Evolutionary conservation across 2,329 filamentous ascomycete genomes (phyloP), one percentile per base, ranked within the genome.

Genomic region (Fusarium udum): DNA sequence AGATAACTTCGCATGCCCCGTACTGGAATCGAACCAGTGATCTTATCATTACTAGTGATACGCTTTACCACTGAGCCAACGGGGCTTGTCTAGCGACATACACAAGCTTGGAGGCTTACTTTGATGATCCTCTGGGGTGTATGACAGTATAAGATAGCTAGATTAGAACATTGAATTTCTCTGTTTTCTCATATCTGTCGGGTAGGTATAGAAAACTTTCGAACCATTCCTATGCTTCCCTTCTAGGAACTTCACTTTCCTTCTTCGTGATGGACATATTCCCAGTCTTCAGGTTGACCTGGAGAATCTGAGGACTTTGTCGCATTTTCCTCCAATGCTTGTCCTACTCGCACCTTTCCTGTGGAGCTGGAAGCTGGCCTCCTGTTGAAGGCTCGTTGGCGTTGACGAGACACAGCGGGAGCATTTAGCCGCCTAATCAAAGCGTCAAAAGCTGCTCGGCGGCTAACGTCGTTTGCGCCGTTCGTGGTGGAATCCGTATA

Each of bases 41-140:
- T 78, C 79, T 80, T 79, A 73, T 79, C 79, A 80, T 79, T 80
- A 80, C 79, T 80, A 80, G 79, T 80, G 79, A 80, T 74, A 80
- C 79, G 79, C 79, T 80, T 76, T 80, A 80, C 79, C 79, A 80
- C 79, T 80, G 71, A 80, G 79, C 79, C 78, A 80, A 79, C 73
- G 76, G 71, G 77, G 79, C 51, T 64, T 64, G 3, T 34, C 34
- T 18, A 51, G 64, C 39, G 51, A 45, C 18, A 22, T 8, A 5
- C 6, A 42, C 10, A 42, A 31, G 9, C 12, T 26, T 43, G 13
- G 12, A 49, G 4, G 7, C 16, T 31, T 45, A 15, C 32, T 58
- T 22, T 1, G 26, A 49, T 37, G 18, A 4, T 6, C 2, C 4
- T 7, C 6, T 1, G 0, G 0, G 0, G 4, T 7, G 1, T 3